Evolutionary conservation across 2,329 filamentous ascomycete genomes (phyloP), one percentile per base, ranked within the genome.

Genomic region (Fusarium circinatum): DNA sequence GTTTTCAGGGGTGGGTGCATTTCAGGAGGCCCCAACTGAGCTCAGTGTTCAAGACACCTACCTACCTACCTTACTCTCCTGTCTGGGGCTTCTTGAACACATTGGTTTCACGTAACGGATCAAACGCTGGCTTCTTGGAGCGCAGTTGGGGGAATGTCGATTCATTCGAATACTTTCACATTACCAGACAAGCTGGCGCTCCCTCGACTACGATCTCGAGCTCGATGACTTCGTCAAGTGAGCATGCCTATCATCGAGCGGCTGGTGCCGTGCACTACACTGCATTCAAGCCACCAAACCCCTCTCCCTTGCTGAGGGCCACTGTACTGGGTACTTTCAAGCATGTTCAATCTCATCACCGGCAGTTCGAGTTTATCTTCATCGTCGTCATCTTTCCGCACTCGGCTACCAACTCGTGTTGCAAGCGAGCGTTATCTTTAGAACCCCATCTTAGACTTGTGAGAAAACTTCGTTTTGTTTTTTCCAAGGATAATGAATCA

Each of bases 401-500:
- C 55, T 60, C 22, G 56, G 56, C 22, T 51, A 55, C 44, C 48
- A 65, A 44, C 56, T 72, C 58, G 48, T 52, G 41, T 62, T 60
- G 52, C 14, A 57, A 45, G 45, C 32, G 39, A 65, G 45, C 28
- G 55, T 66, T 57, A 54, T 65, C 42, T 48, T 26, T 30, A 36
- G 26, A 44, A 41, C 30, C 45, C 34, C 56, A 55, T 49, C 13
- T 32, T 65, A 11, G 36, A 51, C n/a, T 45, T 28, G 18, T 24
- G 24, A 42, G 32, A 22, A 45, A 32, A 42, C 32, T 59, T 51
- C 42, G 22, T 42, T 60, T 24, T 48, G 8, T 42, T 62, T 57
- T 48, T 49, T 20, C 32, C 56, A 58, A 45, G 60, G 59, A 47
- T 57, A 36, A 38, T 67, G 55, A 64, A 65, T 74, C 68, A 75